A percentile compares a stretch with the other conserved stretches of the same genome.
phyloP scores from a whole-genome alignment of 2,329 filamentous ascomycete species.

The Scedosporium dehoogii region DNA sequence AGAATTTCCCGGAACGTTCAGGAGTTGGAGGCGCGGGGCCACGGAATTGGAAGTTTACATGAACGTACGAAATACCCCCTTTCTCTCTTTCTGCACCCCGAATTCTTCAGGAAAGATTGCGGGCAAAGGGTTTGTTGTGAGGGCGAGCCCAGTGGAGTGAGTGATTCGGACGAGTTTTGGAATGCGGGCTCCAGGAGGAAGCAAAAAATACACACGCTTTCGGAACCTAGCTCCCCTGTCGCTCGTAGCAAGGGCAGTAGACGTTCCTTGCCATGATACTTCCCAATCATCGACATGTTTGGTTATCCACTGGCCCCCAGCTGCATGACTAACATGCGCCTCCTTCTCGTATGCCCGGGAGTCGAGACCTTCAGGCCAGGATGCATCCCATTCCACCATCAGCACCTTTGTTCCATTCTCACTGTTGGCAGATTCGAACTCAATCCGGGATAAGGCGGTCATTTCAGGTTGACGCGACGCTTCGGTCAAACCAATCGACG shows the following conservation, averaged over 20 bases:
- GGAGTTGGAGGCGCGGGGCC: neutral
- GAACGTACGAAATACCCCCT: slow-evolving; percentile 35
- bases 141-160: slow-evolving; percentile 23
- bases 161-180: slow-evolving; percentile 63
- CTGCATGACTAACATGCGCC: neutral
- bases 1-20: neutral
- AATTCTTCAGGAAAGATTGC: slow-evolving; percentile 77
- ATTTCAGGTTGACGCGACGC: slow-evolving; percentile 31
- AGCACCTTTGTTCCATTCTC: slow-evolving; percentile 84
- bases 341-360: neutral
- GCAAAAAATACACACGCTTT: slow-evolving; percentile 68
- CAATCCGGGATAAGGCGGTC: slow-evolving; percentile 70
- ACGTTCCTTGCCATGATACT: slow-evolving; percentile 76
- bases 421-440: slow-evolving; percentile 68
- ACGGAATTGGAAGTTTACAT: neutral
- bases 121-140: slow-evolving; percentile 67
- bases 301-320: neutral
- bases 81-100: slow-evolving; percentile 61
- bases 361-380: neutral
- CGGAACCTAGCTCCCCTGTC: slow-evolving; percentile 37
- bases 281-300: slow-evolving; percentile 44
- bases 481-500: slow-evolving; percentile 7
- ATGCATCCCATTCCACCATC: slow-evolving; percentile 70
- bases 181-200: slow-evolving; percentile 62
- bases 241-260: slow-evolving; percentile 27